A percentile compares a stretch with the other conserved stretches of the same genome.
Conservation (phyloP, 1,284 basidiomycete genomes). For the Cutaneotrichosporon sp. region DNA sequence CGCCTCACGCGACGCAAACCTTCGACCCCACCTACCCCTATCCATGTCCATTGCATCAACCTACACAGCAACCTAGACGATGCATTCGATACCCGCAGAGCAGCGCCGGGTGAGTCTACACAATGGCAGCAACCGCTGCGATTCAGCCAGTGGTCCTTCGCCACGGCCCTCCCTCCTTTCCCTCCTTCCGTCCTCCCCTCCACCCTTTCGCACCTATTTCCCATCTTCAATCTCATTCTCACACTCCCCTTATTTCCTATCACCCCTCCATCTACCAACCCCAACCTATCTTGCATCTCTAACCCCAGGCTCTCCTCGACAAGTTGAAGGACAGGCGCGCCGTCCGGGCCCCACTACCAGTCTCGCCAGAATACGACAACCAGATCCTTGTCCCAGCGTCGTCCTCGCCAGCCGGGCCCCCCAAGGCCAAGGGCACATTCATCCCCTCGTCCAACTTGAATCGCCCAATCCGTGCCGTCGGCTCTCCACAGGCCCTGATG, state of each 20-base stretch:
- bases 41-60: not conserved
- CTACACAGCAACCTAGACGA: not conserved
- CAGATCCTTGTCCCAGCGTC: conserved; percentile 18
- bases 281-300: not conserved
- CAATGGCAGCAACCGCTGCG: too few species aligned
- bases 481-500: conserved; percentile 8
- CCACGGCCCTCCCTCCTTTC: not conserved
- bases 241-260: not conserved
- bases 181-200: not conserved
- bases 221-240: not conserved
- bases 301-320: conserved; percentile 1
- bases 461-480: not conserved
- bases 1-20: not conserved
- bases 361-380: conserved; percentile 8
- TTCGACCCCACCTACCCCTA: not conserved
- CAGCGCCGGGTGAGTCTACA: not conserved
- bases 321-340: not conserved
- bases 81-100: not conserved
- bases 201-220: not conserved
- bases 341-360: not conserved
- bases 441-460: conserved; percentile 22
- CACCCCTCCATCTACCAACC: not conserved
- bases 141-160: too few species aligned
- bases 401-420: conserved; percentile 11
- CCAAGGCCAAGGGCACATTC: not conserved